phyloP scores from a whole-genome alignment of 768 basidiomycete genomes.

The Lactarius psammicola region DNA sequence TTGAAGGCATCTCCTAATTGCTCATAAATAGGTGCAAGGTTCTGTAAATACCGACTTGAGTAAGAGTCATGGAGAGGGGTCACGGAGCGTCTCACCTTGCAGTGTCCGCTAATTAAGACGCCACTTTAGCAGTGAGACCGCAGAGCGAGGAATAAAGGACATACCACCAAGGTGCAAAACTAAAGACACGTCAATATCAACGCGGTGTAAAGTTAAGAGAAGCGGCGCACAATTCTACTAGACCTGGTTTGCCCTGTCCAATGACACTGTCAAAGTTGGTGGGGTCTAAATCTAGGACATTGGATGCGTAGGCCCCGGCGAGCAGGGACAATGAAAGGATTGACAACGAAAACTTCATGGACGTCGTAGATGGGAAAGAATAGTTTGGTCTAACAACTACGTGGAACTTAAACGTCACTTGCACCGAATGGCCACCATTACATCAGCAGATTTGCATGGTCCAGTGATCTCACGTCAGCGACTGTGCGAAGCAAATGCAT shows the following conservation, averaged over 20 bases:
- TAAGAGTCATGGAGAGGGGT: background rate
- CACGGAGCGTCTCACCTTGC: conserved; percentile 55
- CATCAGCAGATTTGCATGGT: conserved; percentile 3
- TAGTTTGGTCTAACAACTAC: background rate
- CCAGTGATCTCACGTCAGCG: conserved; percentile 13
- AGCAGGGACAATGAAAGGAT: conserved; percentile 56
- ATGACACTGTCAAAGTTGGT: conserved; percentile 73
- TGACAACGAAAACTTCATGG: conserved; percentile 59
- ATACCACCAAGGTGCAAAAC: conserved; percentile 89
- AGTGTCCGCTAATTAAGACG: conserved; percentile 61
- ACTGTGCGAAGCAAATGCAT: background rate
- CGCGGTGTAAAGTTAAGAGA: background rate
- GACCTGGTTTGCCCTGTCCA: conserved; percentile 76
- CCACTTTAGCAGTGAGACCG: background rate
- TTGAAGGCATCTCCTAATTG: conserved; percentile 86
- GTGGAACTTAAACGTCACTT: conserved; percentile 9
- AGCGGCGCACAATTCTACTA: conserved; percentile 84
- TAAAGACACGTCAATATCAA: conserved; percentile 33
- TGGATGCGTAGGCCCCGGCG: conserved; percentile 63
- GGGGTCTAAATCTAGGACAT: conserved; percentile 76
- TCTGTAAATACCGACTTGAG: conserved; percentile 44
- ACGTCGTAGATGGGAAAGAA: conserved; percentile 28
- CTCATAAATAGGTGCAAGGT: conserved; percentile 85
- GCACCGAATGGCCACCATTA: background rate
- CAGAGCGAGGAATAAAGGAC: conserved; percentile 30